phyloP scores from a whole-genome alignment of 352 stramenopile species.

The Pythium aphanidermatum region DNA sequence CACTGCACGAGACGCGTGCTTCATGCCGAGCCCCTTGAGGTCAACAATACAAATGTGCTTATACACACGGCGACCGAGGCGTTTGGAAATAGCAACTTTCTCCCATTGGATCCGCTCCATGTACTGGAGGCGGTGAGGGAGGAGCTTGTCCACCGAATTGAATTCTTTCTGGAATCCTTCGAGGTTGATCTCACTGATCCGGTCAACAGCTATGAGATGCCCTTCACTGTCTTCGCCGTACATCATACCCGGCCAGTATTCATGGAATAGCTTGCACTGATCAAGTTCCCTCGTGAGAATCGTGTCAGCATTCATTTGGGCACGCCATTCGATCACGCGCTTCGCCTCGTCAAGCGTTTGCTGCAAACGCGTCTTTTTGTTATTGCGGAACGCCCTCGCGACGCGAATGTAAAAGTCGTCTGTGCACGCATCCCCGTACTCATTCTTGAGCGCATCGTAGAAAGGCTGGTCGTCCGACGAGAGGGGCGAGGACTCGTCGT shows the following conservation, averaged over 20 bases:
- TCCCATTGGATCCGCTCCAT: slow-evolving; percentile 81
- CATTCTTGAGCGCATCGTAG: slow-evolving; percentile 47
- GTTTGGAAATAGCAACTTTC: slow-evolving; percentile 62
- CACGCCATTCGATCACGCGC: slow-evolving; percentile 57
- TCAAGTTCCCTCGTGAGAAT: slow-evolving; percentile 48
- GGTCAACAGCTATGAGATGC: slow-evolving; percentile 65
- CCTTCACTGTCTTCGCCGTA: slow-evolving; percentile 72
- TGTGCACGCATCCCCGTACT: slow-evolving; percentile 46
- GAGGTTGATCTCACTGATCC: slow-evolving; percentile 54
- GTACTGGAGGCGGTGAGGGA: slow-evolving; percentile 64
- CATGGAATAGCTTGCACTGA: slow-evolving; percentile 49
- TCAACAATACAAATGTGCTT: slow-evolving; percentile 84
- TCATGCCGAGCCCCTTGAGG: slow-evolving; percentile 61
- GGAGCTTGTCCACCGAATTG: slow-evolving; percentile 37
- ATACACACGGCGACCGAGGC: slow-evolving; percentile 56
- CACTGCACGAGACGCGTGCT: slow-evolving; percentile 48
- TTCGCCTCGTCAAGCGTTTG: slow-evolving; percentile 57
- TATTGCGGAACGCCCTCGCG: slow-evolving; percentile 44
- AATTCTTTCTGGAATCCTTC: slow-evolving; percentile 63
- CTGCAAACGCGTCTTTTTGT: slow-evolving; percentile 68
- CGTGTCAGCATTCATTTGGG: slow-evolving; percentile 32
- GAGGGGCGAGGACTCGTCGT: slow-evolving; percentile 47
- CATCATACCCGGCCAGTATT: slow-evolving; percentile 56
- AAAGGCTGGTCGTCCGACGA: slow-evolving; percentile 43
- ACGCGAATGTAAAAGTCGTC: slow-evolving; percentile 62